Base-by-base conservation (phyloP, 2,329 filamentous ascomycete species). In the Blumeria graminis region DNA sequence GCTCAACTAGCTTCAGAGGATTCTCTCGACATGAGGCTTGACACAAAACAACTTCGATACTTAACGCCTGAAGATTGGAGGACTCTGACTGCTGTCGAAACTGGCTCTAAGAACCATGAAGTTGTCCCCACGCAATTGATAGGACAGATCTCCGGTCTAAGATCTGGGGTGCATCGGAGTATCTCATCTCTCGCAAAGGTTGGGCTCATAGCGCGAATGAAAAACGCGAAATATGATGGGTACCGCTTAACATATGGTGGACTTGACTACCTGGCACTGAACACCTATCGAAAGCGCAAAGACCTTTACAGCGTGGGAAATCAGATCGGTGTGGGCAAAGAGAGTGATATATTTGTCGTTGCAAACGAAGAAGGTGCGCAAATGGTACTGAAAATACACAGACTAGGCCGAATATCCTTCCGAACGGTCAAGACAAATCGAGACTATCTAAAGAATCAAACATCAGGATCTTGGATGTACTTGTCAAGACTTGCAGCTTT, bases 161-260 rank as follows among this genome's bases (percentile, higher is more conserved):
- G 86, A 57, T 84, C 85, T 63, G 85, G 86, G 59, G 87, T 94
- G 18, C 85, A 92, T 69, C 85, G 76, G 64, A 83, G 81, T 66
- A 96, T 98, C 62, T 94, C 89, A 28, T 82, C 80, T 56, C 80
- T 98, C 55, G 92, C 92, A 60, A 98, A 98, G 70, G 81, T 83
- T 53, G 86, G 86, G 58, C 76, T 98, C 63, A 94, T 98, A 64
- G 88, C 85, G 48, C 85, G 85, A 63, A 81, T 94, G 63, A 94
- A 94, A 70, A 94, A 96, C 69, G 86, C 90, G 60, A 90, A 87
- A 69, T 98, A 98, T 71, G 92, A 98, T 65, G 92, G 92, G 59
- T 98, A 98, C 71, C 82, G 93, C 56, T 76, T 98, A 56, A 94
- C 90, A 6, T 98, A 98, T 68, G 92, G 92, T 64, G 92, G 92